Evolutionary conservation across 2,329 filamentous ascomycete species (phyloP).

Genomic region (Penicillium brasilianum): DNA sequence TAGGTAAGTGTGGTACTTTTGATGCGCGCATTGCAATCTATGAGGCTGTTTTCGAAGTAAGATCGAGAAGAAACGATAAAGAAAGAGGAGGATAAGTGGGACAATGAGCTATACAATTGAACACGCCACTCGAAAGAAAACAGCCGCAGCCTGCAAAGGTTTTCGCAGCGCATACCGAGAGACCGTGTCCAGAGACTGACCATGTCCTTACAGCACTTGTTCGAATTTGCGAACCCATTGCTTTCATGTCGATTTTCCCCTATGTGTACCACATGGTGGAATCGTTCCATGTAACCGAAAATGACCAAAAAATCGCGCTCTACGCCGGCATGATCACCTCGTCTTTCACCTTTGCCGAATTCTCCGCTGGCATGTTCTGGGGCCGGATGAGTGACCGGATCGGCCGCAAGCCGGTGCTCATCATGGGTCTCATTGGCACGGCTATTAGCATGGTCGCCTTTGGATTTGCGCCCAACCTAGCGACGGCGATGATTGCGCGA

Average conservation of each 20-base stretch:
- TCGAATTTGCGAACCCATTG: slow-evolving; percentile 96
- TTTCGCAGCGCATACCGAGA: background rate
- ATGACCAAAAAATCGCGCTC: slow-evolving; percentile 79
- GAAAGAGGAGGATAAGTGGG: background rate
- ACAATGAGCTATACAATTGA: background rate
- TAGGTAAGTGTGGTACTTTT: slow-evolving; percentile 47
- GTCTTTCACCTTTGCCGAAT: slow-evolving; percentile 94
- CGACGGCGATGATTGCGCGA: slow-evolving; percentile 82
- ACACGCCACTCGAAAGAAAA: background rate
- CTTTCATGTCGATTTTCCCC: slow-evolving; percentile 99
- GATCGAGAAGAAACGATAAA: background rate
- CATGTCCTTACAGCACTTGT: slow-evolving; percentile 69
- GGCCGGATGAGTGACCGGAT: slow-evolving; percentile 88
- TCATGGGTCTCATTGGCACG: slow-evolving; percentile 88
- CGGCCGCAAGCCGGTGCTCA: slow-evolving; percentile 88
- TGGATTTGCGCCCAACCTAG: slow-evolving; percentile 83
- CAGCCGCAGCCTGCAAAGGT: background rate
- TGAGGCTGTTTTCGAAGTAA: slow-evolving; percentile 19
- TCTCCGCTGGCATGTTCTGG: slow-evolving; percentile 91
- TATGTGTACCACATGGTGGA: slow-evolving; percentile 98
- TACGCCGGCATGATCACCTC: slow-evolving; percentile 97
- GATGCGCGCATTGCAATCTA: slow-evolving; percentile 25
- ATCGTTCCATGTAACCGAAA: slow-evolving; percentile 82
- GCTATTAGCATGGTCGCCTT: slow-evolving; percentile 91
- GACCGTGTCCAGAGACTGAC: slow-evolving; percentile 14